Evolutionary conservation across 495 filamentous ascomycete species (phyloP).

Genomic region (Hypoxylon lenormandii): DNA sequence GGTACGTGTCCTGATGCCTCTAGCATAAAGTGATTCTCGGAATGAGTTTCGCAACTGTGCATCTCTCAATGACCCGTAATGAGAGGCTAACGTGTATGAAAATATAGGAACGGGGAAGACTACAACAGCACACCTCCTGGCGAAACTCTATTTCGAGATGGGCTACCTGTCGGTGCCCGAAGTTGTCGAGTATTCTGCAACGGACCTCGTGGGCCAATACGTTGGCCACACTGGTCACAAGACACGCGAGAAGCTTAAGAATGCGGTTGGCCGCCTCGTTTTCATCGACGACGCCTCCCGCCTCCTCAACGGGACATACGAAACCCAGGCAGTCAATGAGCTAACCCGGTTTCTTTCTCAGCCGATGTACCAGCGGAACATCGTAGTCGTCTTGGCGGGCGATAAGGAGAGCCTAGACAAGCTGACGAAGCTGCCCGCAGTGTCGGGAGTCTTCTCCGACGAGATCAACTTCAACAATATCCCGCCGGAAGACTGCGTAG

Average conservation of each 20-base stretch:
- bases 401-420: conserved; percentile 75
- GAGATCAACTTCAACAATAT: conserved; percentile 65
- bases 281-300: conserved; percentile 75
- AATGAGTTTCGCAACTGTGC: no score
- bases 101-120: conserved; percentile 70
- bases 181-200: conserved; percentile 63
- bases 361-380: conserved; percentile 66
- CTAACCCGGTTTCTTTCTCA: conserved; percentile 74
- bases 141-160: conserved; percentile 71
- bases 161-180: conserved; percentile 60
- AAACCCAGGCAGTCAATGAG: conserved; percentile 76
- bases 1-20: conserved; percentile 41
- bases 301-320: conserved; percentile 67
- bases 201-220: conserved; percentile 65
- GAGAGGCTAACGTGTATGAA: not conserved
- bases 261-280: conserved; percentile 68
- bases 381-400: conserved; percentile 78
- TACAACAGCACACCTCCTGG: conserved; percentile 69
- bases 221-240: conserved; percentile 64
- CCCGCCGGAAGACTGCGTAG: conserved; percentile 59
- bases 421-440: conserved; percentile 69
- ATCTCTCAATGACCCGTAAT: no score
- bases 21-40: no score
- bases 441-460: conserved; percentile 70
- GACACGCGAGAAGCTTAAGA: conserved; percentile 65